Evolutionary conservation across 768 basidiomycete genomes (phyloP).

Genomic region (Phylloporus sp.): DNA sequence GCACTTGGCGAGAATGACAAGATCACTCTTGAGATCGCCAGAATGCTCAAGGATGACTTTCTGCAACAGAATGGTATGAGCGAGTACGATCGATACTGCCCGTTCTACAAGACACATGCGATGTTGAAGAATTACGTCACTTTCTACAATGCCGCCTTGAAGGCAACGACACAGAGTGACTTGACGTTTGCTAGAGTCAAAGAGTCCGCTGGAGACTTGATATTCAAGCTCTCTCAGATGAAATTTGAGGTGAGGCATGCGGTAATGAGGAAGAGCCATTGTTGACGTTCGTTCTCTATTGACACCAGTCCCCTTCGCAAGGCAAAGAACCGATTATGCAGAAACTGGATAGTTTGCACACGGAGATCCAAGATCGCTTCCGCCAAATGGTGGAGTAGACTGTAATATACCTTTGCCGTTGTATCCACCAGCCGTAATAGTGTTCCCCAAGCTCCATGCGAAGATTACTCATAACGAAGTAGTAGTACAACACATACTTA

Average conservation of each 20-base stretch:
- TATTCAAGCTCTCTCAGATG: constrained; percentile 99
- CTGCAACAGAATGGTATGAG: constrained; percentile 99
- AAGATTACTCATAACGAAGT: too few relatives aligned
- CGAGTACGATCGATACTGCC: constrained; percentile 95
- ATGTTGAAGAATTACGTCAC: constrained; percentile 95
- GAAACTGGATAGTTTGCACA: constrained; percentile 76
- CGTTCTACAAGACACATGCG: constrained; percentile 97
- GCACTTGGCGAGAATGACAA: constrained; percentile 97
- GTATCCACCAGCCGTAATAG: constrained; percentile 26
- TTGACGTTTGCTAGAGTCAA: constrained; percentile 84
- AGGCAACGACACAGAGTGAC: constrained; percentile 79
- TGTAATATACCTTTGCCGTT: constrained; percentile 3
- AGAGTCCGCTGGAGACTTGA: constrained; percentile 79
- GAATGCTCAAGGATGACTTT: constrained; percentile 97
- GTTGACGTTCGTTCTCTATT: constrained; percentile 9
- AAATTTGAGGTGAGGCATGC: constrained; percentile 81
- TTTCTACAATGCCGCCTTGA: constrained; percentile 89
- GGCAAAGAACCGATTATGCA: constrained; percentile 79
- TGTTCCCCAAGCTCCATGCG: constrained; percentile 1
- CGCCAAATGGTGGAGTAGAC: constrained; percentile 74
- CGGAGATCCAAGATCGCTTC: constrained; percentile 92
- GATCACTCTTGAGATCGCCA: constrained; percentile 95
- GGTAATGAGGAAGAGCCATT: not conserved
- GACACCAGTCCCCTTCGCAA: constrained; percentile 77
- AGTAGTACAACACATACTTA: too few relatives aligned